Conservation (phyloP, 1,284 basidiomycete species). For the Spongiforma sp. region DNA sequence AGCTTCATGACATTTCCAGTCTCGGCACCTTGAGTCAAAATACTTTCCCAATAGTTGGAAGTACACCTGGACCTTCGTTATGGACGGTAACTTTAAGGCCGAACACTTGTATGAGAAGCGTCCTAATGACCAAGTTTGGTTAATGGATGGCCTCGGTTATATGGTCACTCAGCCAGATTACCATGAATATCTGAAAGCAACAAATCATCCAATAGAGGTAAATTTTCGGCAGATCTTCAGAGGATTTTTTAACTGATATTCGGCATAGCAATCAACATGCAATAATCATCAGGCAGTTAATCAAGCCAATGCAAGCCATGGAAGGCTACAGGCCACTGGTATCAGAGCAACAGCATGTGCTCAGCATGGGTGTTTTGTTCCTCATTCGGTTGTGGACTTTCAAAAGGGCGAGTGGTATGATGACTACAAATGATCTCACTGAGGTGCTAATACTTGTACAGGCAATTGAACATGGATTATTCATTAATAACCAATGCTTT, state of each 20-base stretch:
- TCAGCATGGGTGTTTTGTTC: not conserved
- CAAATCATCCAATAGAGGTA: not conserved
- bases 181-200: too few species aligned
- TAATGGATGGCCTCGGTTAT: not conserved
- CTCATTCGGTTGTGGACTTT: not conserved
- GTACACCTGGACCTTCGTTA: not conserved
- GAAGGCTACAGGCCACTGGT: not conserved
- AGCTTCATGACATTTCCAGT: not conserved
- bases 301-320: not conserved
- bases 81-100: not conserved
- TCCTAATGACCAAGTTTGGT: not conserved
- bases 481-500: not conserved
- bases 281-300: not conserved
- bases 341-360: not conserved
- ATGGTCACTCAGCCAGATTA: not conserved
- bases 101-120: not conserved
- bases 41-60: not conserved
- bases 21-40: not conserved
- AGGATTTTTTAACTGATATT: too few species aligned
- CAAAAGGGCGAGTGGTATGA: not conserved
- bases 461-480: not conserved
- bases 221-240: not conserved
- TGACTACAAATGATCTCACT: not conserved
- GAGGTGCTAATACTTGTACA: not conserved
- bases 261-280: not conserved